phyloP scores from a whole-genome alignment of 106 monocot species.

The Dendrobium officinale region DNA sequence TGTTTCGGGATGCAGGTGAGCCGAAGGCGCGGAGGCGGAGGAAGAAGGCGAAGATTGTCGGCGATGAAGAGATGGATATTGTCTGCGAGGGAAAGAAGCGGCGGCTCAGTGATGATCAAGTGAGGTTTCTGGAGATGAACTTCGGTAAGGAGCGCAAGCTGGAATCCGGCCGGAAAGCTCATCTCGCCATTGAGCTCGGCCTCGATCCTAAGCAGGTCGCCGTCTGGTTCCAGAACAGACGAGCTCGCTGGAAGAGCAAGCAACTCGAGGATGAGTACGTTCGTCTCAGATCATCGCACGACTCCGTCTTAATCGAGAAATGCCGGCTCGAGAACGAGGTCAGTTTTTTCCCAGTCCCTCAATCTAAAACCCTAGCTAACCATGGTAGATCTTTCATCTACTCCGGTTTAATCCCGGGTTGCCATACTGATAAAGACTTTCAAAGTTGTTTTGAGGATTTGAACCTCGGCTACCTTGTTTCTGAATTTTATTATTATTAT shows the following conservation, averaged over 20 bases:
- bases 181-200: constrained; percentile 43
- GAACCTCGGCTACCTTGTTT: no score
- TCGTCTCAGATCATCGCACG: constrained; percentile 30
- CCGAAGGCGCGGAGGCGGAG: constrained; percentile 17
- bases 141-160: constrained; percentile 54
- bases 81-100: constrained; percentile 38
- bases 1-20: constrained; percentile 1
- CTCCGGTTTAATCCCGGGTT: neutral
- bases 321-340: constrained; percentile 58
- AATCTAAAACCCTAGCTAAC: neutral
- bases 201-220: constrained; percentile 70
- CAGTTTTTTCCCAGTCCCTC: neutral
- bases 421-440: neutral
- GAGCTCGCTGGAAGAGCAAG: constrained; percentile 61
- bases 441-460: no score
- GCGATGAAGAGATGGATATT: neutral
- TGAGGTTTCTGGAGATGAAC: constrained; percentile 46
- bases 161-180: constrained; percentile 44
- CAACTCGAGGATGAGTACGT: constrained; percentile 46
- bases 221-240: constrained; percentile 74
- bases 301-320: constrained; percentile 34
- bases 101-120: constrained; percentile 50
- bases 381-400: neutral
- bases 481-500: no score
- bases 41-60: constrained; percentile 19